A percentile compares a stretch with the other conserved stretches of the same genome.
Conservation (phyloP, 352 stramenopile species). For the Blastocystis sp. region DNA sequence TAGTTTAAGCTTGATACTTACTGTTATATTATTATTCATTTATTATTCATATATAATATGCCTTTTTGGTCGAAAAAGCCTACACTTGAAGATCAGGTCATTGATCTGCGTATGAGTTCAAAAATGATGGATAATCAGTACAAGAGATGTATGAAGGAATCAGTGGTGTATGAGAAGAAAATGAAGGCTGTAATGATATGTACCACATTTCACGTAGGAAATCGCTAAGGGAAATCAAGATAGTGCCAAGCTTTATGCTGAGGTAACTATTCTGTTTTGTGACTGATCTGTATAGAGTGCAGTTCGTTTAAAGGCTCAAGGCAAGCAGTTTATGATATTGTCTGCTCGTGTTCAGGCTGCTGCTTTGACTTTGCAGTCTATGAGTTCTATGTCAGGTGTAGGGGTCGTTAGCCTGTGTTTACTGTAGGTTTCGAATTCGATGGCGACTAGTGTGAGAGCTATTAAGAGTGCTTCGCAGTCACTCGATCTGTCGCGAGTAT, state of each 20-base stretch:
- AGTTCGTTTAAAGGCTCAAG: slow-evolving; percentile 13
- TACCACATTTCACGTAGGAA: background rate
- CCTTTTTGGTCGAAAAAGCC: slow-evolving; percentile 34
- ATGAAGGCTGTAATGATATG: background rate
- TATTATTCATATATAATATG: background rate
- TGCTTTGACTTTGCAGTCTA: slow-evolving; percentile 1
- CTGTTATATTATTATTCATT: background rate
- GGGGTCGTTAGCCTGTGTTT: background rate
- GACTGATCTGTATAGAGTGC: background rate
- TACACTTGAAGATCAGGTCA: slow-evolving; percentile 42
- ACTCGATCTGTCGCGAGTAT: background rate
- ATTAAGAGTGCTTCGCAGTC: slow-evolving; percentile 3
- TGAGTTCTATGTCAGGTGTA: slow-evolving; percentile 14
- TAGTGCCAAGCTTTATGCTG: slow-evolving; percentile 19
- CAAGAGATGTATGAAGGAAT: slow-evolving; percentile 2
- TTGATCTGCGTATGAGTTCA: slow-evolving; percentile 31
- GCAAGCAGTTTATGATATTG: slow-evolving; percentile 39
- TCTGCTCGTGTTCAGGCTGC: background rate
- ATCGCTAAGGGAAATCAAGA: slow-evolving; percentile 38
- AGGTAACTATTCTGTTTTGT: background rate
- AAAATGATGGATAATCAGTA: slow-evolving; percentile 15
- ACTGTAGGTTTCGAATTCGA: background rate
- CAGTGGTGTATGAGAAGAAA: slow-evolving; percentile 11
- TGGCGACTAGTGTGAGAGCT: background rate
- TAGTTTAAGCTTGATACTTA: background rate